Conservation (phyloP, 2,329 filamentous ascomycete species). For the Neofusicoccum ribis region DNA sequence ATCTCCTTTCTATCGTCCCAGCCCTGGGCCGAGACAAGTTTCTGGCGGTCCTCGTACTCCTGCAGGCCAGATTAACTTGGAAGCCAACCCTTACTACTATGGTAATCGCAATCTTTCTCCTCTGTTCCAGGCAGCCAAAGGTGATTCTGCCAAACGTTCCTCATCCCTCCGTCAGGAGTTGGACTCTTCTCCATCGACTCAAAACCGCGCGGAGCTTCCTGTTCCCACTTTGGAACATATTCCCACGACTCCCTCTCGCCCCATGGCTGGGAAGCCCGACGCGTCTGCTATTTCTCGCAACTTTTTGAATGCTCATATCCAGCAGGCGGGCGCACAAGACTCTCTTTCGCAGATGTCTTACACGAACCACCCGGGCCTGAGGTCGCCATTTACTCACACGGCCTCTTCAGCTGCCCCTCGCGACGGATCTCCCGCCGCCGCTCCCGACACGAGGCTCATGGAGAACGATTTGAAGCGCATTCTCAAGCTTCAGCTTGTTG, state of each 20-base stretch:
- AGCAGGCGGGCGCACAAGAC: conserved; percentile 16
- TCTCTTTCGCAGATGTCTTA: conserved; percentile 20
- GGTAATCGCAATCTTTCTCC: conserved; percentile 52
- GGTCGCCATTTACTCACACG: conserved; percentile 10
- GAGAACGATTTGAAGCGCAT: conserved; percentile 44
- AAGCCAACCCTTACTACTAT: conserved; percentile 40
- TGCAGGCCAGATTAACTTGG: conserved; percentile 23
- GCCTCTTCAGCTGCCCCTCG: neutral
- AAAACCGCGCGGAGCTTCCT: neutral
- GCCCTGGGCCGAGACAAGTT: conserved; percentile 26
- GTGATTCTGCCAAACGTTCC: conserved; percentile 43
- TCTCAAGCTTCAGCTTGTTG: conserved; percentile 31
- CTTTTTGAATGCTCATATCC: conserved; percentile 35
- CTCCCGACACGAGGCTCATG: conserved; percentile 34
- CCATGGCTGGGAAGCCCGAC: conserved; percentile 23
- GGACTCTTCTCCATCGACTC: conserved; percentile 11
- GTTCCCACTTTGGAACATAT: neutral
- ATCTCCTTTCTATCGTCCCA: conserved; percentile 41
- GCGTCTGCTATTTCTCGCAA: conserved; percentile 29
- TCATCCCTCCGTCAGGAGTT: conserved; percentile 48
- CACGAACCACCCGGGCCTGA: conserved; percentile 20
- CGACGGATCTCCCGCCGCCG: conserved; percentile 8
- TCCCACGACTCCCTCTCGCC: conserved; percentile 19
- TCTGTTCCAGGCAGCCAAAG: conserved; percentile 49
- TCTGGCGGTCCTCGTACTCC: conserved; percentile 36